Evolutionary conservation across 345 rosid genomes (phyloP), one percentile per base, ranked within the genome.

Genomic region (Mercurialis annua): DNA sequence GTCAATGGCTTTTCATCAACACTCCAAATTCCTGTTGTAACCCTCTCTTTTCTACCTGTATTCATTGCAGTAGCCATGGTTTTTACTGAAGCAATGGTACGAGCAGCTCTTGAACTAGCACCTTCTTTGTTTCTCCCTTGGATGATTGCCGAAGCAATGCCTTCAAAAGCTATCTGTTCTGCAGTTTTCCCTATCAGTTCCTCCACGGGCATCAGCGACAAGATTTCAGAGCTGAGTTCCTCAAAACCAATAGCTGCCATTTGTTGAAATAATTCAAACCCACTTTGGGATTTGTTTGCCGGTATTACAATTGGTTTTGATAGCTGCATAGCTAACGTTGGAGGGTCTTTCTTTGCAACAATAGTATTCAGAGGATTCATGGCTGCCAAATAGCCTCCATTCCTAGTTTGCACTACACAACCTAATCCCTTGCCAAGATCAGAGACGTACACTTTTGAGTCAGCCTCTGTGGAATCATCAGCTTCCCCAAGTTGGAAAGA

Each of bases 131-230:
- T 89, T 76, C 98, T 84, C 29, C 97, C 97, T 47, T 90, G 97
- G 68, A 93, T 89, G 79, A 93, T 87, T 16, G 95, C 92, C 5
- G 96, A 90, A 18, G 98, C 98, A 54, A 93, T 85, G 33, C 98
- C 98, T 76, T 93, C 98, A 20, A 93, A 93, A 60, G 98, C 98
- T 59, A 93, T 83, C 78, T 90, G 98, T 43, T 93, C 97, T 2
- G 97, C 98, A 11, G 98, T 89, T 76, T 93, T 93, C 18, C 96
- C 98, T 34, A 80, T 76, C 26, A 93, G 81, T 68, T 93, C 98
- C 23, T 93, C 98, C 49, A 86, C 70, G 0, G 92, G 87, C 97
- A 93, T 86, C 33, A 77, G 55, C 0, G 85, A 81, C 57, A 73
- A 47, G 67, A 93, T 81, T 71, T 78, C 83, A 6, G 88, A 81